Evolutionary conservation across 2,329 filamentous ascomycete genomes (phyloP).

Genomic region (Ceratocystis harringtonii): DNA sequence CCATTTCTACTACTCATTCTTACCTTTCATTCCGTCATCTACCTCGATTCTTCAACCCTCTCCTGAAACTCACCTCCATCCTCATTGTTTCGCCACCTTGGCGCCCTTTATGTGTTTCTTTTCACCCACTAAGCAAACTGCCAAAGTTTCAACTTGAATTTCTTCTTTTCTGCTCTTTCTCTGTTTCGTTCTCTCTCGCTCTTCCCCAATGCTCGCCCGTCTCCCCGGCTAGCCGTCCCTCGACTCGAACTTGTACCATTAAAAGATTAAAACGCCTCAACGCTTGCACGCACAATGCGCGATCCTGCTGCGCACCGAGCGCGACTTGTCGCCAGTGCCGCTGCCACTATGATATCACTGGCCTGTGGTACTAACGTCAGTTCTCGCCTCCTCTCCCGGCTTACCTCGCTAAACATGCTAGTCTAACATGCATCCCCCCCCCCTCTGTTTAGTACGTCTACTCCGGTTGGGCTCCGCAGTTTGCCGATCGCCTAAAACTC

Average conservation of each 20-base stretch:
- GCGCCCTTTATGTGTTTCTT: not conserved
- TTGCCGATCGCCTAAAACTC: slow-evolving; percentile 70
- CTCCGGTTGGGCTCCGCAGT: slow-evolving; percentile 93
- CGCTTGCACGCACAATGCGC: slow-evolving; percentile 24
- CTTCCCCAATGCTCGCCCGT: not conserved
- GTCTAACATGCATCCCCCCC: slow-evolving; percentile 8
- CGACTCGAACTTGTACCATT: too few relatives aligned
- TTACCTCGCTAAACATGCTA: not conserved
- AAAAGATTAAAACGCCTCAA: not conserved
- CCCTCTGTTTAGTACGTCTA: slow-evolving; percentile 65
- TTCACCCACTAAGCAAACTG: not conserved
- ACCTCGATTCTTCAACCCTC: not conserved
- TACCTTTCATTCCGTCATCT: not conserved
- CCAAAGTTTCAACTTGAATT: not conserved
- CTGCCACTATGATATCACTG: slow-evolving; percentile 69
- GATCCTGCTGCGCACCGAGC: slow-evolving; percentile 41
- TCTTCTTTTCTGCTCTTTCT: not conserved
- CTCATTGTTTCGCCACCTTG: not conserved
- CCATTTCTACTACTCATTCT: not conserved
- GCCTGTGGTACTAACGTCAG: slow-evolving; percentile 86
- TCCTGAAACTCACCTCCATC: not conserved
- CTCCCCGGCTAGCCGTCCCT: not conserved
- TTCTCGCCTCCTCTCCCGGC: slow-evolving; percentile 15
- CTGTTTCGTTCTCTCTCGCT: not conserved
- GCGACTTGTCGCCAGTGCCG: slow-evolving; percentile 68